phyloP scores from a whole-genome alignment of 1,284 basidiomycete genomes.

The Cryptococcus depauperatus region DNA sequence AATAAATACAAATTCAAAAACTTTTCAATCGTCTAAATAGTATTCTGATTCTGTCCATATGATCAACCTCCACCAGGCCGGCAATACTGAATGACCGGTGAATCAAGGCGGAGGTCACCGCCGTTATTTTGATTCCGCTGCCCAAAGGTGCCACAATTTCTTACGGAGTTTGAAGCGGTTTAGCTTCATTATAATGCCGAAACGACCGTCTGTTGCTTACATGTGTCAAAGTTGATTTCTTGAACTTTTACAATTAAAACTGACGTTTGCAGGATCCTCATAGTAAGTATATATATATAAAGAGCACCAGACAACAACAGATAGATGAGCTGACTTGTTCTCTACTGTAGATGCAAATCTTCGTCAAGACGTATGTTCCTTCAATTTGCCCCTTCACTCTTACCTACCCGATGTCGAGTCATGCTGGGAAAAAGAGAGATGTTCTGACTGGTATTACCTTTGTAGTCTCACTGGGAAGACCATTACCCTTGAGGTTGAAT shows the following conservation, averaged over 20 bases:
- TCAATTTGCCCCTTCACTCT: not conserved
- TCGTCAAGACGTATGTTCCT: conserved; percentile 22
- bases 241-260: conserved; percentile 8
- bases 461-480: conserved; percentile 55
- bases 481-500: conserved; percentile 55
- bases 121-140: no score
- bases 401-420: no score
- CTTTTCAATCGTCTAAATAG: no score
- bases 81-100: no score
- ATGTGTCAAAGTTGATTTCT: no score
- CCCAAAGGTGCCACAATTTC: no score
- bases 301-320: not conserved
- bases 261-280: conserved; percentile 20
- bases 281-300: conserved; percentile 8
- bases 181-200: no score
- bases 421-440: not conserved
- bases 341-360: conserved; percentile 30
- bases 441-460: not conserved
- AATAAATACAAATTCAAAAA: not conserved
- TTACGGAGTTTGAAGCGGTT: no score
- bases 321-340: conserved; percentile 1
- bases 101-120: no score
- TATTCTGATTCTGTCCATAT: no score
- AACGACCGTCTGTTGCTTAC: no score
- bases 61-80: no score